Evolutionary conservation across 768 basidiomycete species (phyloP), one percentile per base, ranked within the genome.

Genomic region (Rossbeevera mucosa): DNA sequence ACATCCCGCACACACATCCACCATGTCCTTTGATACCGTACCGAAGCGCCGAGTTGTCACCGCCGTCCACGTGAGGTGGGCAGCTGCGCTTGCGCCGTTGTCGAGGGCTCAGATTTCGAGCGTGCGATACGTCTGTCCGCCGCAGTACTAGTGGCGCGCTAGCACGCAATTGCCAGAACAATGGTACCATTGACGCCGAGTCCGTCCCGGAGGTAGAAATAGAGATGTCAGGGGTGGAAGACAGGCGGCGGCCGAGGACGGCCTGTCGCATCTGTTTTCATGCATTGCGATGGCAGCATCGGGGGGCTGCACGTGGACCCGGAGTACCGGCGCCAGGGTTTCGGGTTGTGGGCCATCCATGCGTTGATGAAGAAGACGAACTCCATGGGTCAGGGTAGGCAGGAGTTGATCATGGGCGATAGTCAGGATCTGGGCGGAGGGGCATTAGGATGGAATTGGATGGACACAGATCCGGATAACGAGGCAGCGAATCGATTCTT

Each of bases 371-470:
- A 55, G 44, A 57, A 36, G 40, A 11, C 57, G 30, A 50, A 56
- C 30, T 50, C 57, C 16, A 20, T 22, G 42, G 44, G 21, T 29
- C 48, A 18, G 1, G 21, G 33, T 25, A 36, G 31, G 18, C 1
- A 14, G 12, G 41, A 21, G 7, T 11, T 28, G 30, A 12, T n/a
- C 24, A 9, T 46, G 40, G 55, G 47, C 7, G 41, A 26, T 24
- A 8, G 54, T 52, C 49, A 20, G 11, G 61, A 66, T 53, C 40
- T 56, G 3, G 51, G 56, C 12, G 57, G 64, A 12, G 64, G 64
- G 11, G 64, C 60, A 1, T 31, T 63, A 0, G 54, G 59, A 4
- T 66, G 61, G 64, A 57, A 59, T 22, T 65, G 64, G 64, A 40
- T 47, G 22, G 59, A 66, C n/a, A 36, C 44, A 3, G 53, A 26